Base-by-base conservation (phyloP, 495 filamentous ascomycete genomes). In the Articulospora tetracladia region DNA sequence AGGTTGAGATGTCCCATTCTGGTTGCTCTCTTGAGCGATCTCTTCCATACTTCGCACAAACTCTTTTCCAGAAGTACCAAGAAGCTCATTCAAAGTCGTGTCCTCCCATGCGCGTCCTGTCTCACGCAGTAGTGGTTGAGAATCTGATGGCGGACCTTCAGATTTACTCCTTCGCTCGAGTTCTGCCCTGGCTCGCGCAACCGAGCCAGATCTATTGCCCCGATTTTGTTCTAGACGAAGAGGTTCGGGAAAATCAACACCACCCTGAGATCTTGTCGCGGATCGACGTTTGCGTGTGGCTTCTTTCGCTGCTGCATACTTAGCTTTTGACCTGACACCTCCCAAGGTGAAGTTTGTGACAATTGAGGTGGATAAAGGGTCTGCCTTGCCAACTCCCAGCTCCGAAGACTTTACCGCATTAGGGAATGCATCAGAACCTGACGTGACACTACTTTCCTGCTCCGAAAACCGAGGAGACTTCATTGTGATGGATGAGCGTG, bases 311-410 rank as follows among this genome's bases (percentile, higher is more conserved):
- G 25, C 15, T 17, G 25, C 22, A 15, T 53, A 13, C 25, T 30
- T 30, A 15, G 28, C 8, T 53, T 55, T 58, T 1, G 25, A n/a
- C 22, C 56, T 55, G 13, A 52, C 48, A 10, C 63, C 59, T 19
- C 55, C 55, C 6, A 66, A 44, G 25, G 55, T 62, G 44, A 66
- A 66, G 26, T 59, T 66, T 4, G 63, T 66, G 19, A 25, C 23
- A 3, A 66, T 27, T 6, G 23, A 36, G 2, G 59, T 58, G 13
- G 63, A 62, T 4, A 41, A 36, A 12, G 7, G 2, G 1, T 25
- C 19, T 25, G 56, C 56, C 15, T 62, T 62, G 2, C 39, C 15
- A 7, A 17, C n/a, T 3, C 11, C 39, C 8, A 44, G 8, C 26
- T 59, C 39, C 30, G 52, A 15, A 10, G 63, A 59, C 19, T 57